Percentiles rank a stretch among this genome's conserved stretches.
Evolutionary conservation across 345 rosid species (phyloP).

Genomic region (Dipteronia dyeriana): DNA sequence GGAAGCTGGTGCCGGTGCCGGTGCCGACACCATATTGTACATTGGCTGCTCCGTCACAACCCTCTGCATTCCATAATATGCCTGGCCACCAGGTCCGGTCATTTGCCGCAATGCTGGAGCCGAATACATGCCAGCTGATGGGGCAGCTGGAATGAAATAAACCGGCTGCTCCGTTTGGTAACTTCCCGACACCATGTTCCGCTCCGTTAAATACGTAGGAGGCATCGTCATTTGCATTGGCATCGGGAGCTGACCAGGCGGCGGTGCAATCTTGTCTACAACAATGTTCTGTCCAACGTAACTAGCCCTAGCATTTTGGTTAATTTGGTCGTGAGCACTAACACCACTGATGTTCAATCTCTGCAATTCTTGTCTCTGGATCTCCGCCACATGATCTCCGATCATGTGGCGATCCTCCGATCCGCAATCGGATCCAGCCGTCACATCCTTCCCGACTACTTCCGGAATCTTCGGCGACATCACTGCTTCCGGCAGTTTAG

Average conservation of each 20-base stretch:
- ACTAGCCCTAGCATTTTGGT: conserved; percentile 13
- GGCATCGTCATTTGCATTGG: conserved; percentile 44
- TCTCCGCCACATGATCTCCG: conserved; percentile 33
- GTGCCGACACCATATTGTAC: conserved; percentile 29
- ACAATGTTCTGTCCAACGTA: conserved; percentile 13
- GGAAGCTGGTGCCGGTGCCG: conserved; percentile 22
- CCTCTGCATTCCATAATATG: conserved; percentile 49
- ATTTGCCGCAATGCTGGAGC: conserved; percentile 33
- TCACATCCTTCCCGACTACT: conserved; percentile 28
- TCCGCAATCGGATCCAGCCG: conserved; percentile 48
- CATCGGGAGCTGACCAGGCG: conserved; percentile 29
- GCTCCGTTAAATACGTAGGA: conserved; percentile 32
- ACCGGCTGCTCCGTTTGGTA: conserved; percentile 41
- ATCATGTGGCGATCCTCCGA: conserved; percentile 43
- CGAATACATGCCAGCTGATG: conserved; percentile 32
- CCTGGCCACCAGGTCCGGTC: conserved; percentile 35
- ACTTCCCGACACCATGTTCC: conserved; percentile 35
- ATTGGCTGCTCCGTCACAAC: conserved; percentile 43
- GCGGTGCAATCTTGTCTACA: conserved; percentile 28
- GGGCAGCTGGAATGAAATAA: conserved; percentile 37
- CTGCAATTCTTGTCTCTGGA: conserved; percentile 48
- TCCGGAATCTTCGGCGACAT: conserved; percentile 29
- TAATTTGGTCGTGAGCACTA: conserved; percentile 29
- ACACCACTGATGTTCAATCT: conserved; percentile 37
- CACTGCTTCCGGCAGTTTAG: conserved; percentile 28